Evolutionary conservation across 768 basidiomycete genomes (phyloP), one percentile per base, ranked within the genome.

Genomic region (Boletus sensibilis): DNA sequence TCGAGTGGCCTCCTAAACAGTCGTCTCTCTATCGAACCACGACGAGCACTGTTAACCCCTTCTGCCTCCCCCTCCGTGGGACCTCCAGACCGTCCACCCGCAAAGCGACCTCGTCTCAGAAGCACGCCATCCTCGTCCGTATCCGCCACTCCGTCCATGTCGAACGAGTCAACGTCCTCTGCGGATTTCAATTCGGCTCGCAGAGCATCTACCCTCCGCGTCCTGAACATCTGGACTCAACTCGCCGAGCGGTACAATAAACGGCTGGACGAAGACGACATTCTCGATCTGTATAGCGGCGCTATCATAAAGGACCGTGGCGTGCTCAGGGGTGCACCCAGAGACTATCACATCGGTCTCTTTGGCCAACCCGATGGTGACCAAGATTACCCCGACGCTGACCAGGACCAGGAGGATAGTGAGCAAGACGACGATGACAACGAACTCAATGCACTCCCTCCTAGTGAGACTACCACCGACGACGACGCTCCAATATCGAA

Each of bases 181-280:
- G 58, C 76, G 4, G 80, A 84, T 58, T 71, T 84, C 21, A 71
- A 82, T 50, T 77, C 79, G 35, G 83, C 82, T 35, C 77, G 86
- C 42, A 76, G 82, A 51, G 85, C 80, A 23, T 73, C 70, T 13
- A 76, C 78, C 5, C 70, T 76, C 61, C 83, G 85, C 3, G 74
- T 91, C 37, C 72, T 83, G 23, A 79, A 81, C 61, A 74, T 82
- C 14, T 91, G 90, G 90, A 76, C 81, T 27, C 76, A 81, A 50
- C 81, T 92, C 4, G 88, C 82, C 4, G 82, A 86, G 46, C 81
- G 87, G 25, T 87, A 91, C 66, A 78, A 80, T 34, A 78, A 82
- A 49, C 78, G 79, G 42, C 72, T 90, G 38, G 87, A 89, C 61
- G 85, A 92, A 64, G 90, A 92, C 69, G 90, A 93, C 68, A 85